These are phyloP conservation scores for Penicillium sp. DNA, from an alignment of 2,329 filamentous ascomycete species.

Conservation along the genomic window DNA sequence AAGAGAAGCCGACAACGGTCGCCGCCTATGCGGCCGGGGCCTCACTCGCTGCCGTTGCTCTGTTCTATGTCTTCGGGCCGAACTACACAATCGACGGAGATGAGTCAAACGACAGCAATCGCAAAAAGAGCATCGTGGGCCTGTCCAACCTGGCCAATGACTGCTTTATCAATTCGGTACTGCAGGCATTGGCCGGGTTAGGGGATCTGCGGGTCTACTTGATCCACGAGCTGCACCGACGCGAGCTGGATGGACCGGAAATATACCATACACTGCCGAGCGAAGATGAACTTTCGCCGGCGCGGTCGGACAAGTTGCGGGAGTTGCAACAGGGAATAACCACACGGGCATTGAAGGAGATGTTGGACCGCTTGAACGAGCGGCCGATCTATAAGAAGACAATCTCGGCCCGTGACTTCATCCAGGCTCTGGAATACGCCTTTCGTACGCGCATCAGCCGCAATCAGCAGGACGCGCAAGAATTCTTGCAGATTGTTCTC, in stretches of 20 bases:
- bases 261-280: conserved; percentile 66
- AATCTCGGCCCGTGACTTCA: conserved; percentile 81
- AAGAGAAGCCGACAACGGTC: conserved; percentile 76
- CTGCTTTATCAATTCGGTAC: conserved; percentile 93
- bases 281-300: conserved; percentile 37
- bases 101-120: conserved; percentile 55
- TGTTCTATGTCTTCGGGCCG: conserved; percentile 97
- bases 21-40: conserved; percentile 93
- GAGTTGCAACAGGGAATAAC: conserved; percentile 76
- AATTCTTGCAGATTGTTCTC: conserved; percentile 90
- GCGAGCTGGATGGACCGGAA: conserved; percentile 71
- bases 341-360: conserved; percentile 83
- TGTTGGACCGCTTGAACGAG: conserved; percentile 89
- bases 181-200: conserved; percentile 88
- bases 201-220: conserved; percentile 87
- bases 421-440: conserved; percentile 75
- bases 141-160: conserved; percentile 90
- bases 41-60: conserved; percentile 87
- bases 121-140: conserved; percentile 86
- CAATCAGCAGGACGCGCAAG: conserved; percentile 95
- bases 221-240: conserved; percentile 84
- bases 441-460: conserved; percentile 89
- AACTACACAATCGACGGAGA: conserved; percentile 92
- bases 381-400: conserved; percentile 91
- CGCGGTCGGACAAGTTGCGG: conserved; percentile 49